phyloP scores from a whole-genome alignment of 2,329 filamentous ascomycete genomes.

The Pestalotiopsis sp. region DNA sequence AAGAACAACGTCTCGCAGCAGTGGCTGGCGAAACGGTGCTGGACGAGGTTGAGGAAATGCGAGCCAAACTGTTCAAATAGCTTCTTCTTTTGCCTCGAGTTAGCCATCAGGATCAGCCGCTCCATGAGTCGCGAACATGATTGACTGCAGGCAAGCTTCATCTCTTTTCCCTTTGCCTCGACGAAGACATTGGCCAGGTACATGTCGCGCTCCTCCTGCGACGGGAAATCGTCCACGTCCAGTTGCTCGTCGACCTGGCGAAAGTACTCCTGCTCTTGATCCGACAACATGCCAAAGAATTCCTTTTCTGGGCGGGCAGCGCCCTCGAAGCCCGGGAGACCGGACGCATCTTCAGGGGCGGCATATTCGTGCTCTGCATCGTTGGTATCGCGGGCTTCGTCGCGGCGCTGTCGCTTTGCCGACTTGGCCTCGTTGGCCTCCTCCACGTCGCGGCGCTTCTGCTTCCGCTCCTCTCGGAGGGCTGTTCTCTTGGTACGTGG shows the following conservation, averaged over 20 bases:
- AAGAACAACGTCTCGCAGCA: slow-evolving; percentile 95
- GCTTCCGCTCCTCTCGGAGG: slow-evolving; percentile 35
- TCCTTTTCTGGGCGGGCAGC: slow-evolving; percentile 56
- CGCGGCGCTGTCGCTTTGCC: slow-evolving; percentile 30
- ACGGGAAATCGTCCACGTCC: slow-evolving; percentile 84
- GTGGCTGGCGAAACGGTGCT: slow-evolving; percentile 95
- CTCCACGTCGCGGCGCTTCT: slow-evolving; percentile 29
- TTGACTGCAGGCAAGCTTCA: slow-evolving; percentile 95
- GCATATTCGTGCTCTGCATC: slow-evolving; percentile 18
- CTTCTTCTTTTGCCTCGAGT: slow-evolving; percentile 77
- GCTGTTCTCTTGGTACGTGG: slow-evolving; percentile 35
- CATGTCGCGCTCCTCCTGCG: slow-evolving; percentile 69
- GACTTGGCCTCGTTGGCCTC: slow-evolving; percentile 20
- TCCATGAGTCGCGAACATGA: slow-evolving; percentile 94
- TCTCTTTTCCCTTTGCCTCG: slow-evolving; percentile 87
- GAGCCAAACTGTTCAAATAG: slow-evolving; percentile 84
- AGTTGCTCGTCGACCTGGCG: slow-evolving; percentile 86
- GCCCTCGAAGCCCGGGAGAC: slow-evolving; percentile 14
- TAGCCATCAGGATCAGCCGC: slow-evolving; percentile 81
- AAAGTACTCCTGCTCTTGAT: slow-evolving; percentile 96
- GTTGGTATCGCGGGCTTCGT: slow-evolving; percentile 21
- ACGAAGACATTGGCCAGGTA: slow-evolving; percentile 83
- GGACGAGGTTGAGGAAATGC: slow-evolving; percentile 86
- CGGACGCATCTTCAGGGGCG: slow-evolving; percentile 24
- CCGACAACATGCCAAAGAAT: slow-evolving; percentile 92